Evolutionary conservation across 78 protist genomes (phyloP).

Genomic region (slime mould (Dictyostelium discoideum)): DNA sequence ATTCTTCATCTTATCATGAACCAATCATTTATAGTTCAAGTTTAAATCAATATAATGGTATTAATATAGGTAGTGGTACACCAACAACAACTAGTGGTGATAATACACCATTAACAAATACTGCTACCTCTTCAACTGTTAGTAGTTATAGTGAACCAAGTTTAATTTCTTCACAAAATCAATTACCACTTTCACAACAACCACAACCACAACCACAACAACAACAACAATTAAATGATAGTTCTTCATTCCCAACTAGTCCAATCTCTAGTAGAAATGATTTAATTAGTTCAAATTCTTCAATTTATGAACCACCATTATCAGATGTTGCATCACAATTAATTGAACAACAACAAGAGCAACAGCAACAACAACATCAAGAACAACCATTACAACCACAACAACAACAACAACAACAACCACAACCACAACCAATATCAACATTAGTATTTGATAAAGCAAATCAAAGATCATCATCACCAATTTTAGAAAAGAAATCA

Average conservation of each 20-base stretch:
- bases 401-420: not conserved
- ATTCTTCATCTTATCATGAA: conserved; percentile 14
- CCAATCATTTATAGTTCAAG: not conserved
- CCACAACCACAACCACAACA: not conserved
- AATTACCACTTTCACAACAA: not conserved
- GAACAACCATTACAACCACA: not conserved
- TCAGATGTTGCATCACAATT: not conserved
- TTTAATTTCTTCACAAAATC: not conserved
- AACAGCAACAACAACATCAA: not conserved
- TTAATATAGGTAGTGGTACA: not conserved
- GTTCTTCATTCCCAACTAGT: not conserved
- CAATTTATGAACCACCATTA: not conserved
- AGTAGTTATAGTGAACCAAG: conserved; percentile 23
- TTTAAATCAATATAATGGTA: conserved; percentile 2
- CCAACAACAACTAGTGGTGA: not conserved
- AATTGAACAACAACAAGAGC: not conserved
- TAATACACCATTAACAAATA: not conserved
- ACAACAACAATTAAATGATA: not conserved
- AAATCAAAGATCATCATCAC: not conserved
- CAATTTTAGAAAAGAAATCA: conserved; percentile 28
- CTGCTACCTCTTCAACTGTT: not conserved
- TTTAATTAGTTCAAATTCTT: not conserved
- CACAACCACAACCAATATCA: not conserved
- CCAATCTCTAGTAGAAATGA: not conserved
- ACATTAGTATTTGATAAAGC: conserved; percentile 19